Evolutionary conservation across 2,329 filamentous ascomycete genomes (phyloP), one percentile per base, ranked within the genome.

Genomic region (Teratosphaeria pseudoeucalypti): DNA sequence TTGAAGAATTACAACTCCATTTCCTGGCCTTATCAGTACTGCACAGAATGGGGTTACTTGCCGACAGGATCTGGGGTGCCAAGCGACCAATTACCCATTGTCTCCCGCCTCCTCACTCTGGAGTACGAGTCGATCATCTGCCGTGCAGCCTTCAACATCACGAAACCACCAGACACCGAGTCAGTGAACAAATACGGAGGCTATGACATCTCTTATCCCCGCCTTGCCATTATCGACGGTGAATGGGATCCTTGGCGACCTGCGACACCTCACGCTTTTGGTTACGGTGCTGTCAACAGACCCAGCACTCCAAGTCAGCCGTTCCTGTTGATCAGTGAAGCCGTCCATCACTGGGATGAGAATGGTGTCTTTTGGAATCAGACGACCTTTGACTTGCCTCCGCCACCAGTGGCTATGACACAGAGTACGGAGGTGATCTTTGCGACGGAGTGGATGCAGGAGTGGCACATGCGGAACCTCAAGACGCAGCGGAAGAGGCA

Each of bases 191-290:
- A 86, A 68, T 86, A 88, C 63, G 90, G 90, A 52, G 88, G 85
- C 12, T 88, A 85, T 72, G 64, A 71, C 52, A 86, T 94, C 66
- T 81, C 82, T 54, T 91, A 90, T 69, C 82, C 86, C 0, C 85
- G 90, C 1, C 81, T 95, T 0, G 90, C 90, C 2, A 81, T 89
- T 55, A 77, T 95, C 47, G 89, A 91, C 62, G 90, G 90, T 32
- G 82, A 89, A 63, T 82, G 83, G 59, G 90, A 95, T 69, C 89
- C 90, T 0, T 95, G 90, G 90, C 82, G 86, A 19, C 83, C 84
- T 0, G 88, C 87, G 0, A 88, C 86, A 0, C 84, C 87, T 0
- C 85, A 92, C 56, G 85, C 85, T 0, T 81, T 84, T n/a, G 81
- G 60, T 12, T 70, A 67, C 57, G 71, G 70, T 14, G 80, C 84